Base-by-base conservation (phyloP, 2,329 filamentous ascomycete genomes). In the Mariannaea elegans region DNA sequence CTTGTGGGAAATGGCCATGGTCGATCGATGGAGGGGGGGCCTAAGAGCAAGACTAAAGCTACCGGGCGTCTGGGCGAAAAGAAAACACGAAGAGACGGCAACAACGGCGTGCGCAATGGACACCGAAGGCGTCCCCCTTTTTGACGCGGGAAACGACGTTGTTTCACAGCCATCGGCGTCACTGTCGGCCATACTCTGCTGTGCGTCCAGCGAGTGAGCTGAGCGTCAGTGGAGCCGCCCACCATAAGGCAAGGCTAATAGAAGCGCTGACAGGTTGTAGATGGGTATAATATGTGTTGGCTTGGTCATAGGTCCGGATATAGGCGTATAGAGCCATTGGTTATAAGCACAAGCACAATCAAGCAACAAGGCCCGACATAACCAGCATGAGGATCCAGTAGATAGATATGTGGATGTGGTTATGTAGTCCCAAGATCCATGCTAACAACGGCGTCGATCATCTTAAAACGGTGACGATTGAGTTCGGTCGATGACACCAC, bases 171-270 rank as follows among this genome's bases (percentile, higher is more conserved):
- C 65, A 69, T 77, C 75, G 73, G 73, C 72, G 66, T 64, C 70
- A 71, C 72, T 76, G 64, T 70, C 74, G 75, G 75, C 69, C 73
- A 71, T 75, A 77, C 72, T 77, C 65, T 71, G 69, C 61, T 66
- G 65, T 68, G 65, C 65, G 67, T 70, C 68, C 63, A 69, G 61
- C 56, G 57, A 63, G 63, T 65, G 63, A 72, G 65, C 66, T 66
- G 68, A 64, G 68, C 66, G 68, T 62, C 71, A 70, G 74, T 68
- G 70, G 70, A 69, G 68, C 72, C 73, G 50, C 56, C 46, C 49
- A 54, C 50, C 32, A 45, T 47, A 57, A 56, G 39, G 51, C 21
- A 44, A 44, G 12, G 21, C 41, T 44, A 27, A 29, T 19, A 44
- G 6, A 59, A 41, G 65, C 45, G 56, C 19, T 55, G 42, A 41